phyloP scores from a whole-genome alignment of 2,329 filamentous ascomycete species.

The Apiospora phragmitis region DNA sequence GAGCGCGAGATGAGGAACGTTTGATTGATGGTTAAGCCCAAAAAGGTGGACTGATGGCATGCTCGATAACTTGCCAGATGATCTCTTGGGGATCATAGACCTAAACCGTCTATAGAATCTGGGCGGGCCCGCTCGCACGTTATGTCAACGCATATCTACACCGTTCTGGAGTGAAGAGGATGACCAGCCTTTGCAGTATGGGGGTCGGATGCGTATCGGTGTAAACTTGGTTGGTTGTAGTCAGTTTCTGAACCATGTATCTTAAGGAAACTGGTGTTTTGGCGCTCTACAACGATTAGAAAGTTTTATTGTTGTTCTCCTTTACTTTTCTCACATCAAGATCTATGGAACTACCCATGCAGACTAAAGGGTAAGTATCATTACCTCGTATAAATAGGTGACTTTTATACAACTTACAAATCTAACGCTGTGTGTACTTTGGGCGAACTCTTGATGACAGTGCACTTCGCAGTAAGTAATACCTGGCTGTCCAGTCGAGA shows the following conservation, averaged over 20 bases:
- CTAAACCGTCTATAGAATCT: neutral
- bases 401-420: constrained; percentile 65
- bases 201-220: neutral
- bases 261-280: neutral
- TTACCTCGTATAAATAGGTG: constrained; percentile 55
- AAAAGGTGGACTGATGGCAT: neutral
- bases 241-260: neutral
- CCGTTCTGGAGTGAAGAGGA: neutral
- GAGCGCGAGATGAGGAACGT: constrained; percentile 42
- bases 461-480: too few species aligned
- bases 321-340: neutral
- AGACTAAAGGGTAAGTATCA: constrained; percentile 32
- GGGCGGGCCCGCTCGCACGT: neutral
- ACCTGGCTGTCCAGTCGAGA: constrained; percentile 33
- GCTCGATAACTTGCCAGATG: neutral
- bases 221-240: neutral
- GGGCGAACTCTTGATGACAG: constrained; percentile 78
- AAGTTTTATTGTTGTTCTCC: neutral
- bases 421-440: constrained; percentile 64
- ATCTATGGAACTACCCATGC: constrained; percentile 31
- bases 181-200: neutral
- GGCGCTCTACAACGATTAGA: neutral
- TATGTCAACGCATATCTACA: neutral
- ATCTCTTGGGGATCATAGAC: neutral
- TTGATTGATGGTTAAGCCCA: constrained; percentile 39